Conservation (phyloP, 116 monocot species). For the Cymodocea nodosa region DNA sequence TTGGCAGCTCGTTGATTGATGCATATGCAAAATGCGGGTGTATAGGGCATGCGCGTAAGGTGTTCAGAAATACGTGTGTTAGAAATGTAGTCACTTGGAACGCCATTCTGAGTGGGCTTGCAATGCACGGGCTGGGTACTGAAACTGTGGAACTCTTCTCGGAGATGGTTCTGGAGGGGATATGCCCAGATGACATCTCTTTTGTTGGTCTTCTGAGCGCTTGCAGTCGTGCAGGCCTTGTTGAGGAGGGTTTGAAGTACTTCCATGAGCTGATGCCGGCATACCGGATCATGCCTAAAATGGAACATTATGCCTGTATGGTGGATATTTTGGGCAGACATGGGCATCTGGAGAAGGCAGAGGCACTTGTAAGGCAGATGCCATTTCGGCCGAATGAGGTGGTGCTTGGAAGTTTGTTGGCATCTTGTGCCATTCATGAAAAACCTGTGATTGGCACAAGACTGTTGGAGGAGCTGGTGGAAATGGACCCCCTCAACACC, state of each 20-base stretch:
- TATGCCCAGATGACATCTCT: constrained; percentile 53
- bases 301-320: constrained; percentile 69
- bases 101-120: constrained; percentile 43
- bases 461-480: constrained; percentile 36
- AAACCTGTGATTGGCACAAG: constrained; percentile 28
- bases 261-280: constrained; percentile 19
- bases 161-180: constrained; percentile 19
- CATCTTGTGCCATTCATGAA: constrained; percentile 47
- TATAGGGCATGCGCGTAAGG: constrained; percentile 11
- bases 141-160: constrained; percentile 28
- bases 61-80: constrained; percentile 23
- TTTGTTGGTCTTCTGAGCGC: constrained; percentile 53
- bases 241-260: constrained; percentile 29
- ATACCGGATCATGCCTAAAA: constrained; percentile 24
- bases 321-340: constrained; percentile 68
- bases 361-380: constrained; percentile 38
- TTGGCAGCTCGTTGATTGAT: constrained; percentile 39
- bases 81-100: constrained; percentile 51
- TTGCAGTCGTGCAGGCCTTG: constrained; percentile 41
- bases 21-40: constrained; percentile 58
- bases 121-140: constrained; percentile 44
- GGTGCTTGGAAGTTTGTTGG: constrained; percentile 59
- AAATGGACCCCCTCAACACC: constrained; percentile 38
- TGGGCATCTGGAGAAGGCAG: constrained; percentile 46
- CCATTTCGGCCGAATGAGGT: constrained; percentile 51